Percentiles rank a stretch among this genome's conserved stretches.
Conservation (phyloP, 164 flowering plant species). For the Saururus chinensis region DNA sequence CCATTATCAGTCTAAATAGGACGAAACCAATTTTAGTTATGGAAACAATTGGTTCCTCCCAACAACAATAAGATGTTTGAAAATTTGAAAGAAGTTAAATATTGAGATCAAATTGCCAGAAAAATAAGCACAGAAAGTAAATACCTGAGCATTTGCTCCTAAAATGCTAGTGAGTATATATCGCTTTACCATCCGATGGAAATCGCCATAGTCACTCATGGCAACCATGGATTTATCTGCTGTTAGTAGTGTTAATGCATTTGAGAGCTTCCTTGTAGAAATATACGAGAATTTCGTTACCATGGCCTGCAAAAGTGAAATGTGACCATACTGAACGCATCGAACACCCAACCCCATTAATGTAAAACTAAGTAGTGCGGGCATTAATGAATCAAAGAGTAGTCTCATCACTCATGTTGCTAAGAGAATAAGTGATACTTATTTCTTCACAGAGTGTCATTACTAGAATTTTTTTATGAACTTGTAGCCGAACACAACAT, state of each 20-base stretch:
- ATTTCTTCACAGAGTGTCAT: too few relatives aligned
- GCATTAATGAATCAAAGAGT: not conserved
- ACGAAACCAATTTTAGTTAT: too few relatives aligned
- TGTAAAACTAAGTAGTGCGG: too few relatives aligned
- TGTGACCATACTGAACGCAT: not conserved
- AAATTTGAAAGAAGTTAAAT: too few relatives aligned
- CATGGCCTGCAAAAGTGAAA: slow-evolving; percentile 57
- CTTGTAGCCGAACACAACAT: not conserved
- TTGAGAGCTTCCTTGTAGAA: slow-evolving; percentile 76
- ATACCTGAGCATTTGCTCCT: slow-evolving; percentile 84
- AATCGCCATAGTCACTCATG: slow-evolving; percentile 79
- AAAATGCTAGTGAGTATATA: slow-evolving; percentile 43
- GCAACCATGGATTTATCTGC: slow-evolving; percentile 73
- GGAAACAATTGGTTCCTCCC: too few relatives aligned
- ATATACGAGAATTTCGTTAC: slow-evolving; percentile 73
- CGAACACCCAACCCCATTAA: not conserved
- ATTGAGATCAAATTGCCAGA: too few relatives aligned
- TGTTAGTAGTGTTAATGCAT: slow-evolving; percentile 61
- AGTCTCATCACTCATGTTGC: not conserved
- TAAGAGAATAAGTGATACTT: not conserved
- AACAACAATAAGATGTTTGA: too few relatives aligned
- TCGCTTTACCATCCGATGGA: slow-evolving; percentile 61
- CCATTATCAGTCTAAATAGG: too few relatives aligned
- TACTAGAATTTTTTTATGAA: too few relatives aligned
- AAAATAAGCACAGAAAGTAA: not conserved